Conservation (phyloP, 225 moss, liverwort and hornwort genomes). For the Sphagnum tenellum region DNA sequence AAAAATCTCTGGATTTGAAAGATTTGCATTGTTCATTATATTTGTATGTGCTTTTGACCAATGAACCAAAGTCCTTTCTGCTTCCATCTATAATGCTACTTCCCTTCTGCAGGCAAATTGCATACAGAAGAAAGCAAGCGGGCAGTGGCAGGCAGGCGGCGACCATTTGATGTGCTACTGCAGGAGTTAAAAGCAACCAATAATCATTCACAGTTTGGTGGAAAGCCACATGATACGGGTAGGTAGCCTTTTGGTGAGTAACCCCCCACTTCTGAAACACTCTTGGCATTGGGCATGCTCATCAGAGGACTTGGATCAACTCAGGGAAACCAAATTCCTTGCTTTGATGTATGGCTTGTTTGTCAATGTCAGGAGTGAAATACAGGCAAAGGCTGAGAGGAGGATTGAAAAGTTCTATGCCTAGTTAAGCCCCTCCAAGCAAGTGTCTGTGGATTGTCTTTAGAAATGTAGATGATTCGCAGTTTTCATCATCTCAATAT, state of each 20-base stretch:
- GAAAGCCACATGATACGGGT: slow-evolving; percentile 98
- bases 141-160: slow-evolving; percentile 73
- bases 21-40: too few species aligned
- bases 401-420: too few species aligned
- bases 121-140: slow-evolving; percentile 87
- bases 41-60: too few species aligned
- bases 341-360: too few species aligned
- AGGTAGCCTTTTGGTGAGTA: slow-evolving; percentile 99
- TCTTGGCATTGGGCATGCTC: slow-evolving; percentile 14
- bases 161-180: slow-evolving; percentile 73
- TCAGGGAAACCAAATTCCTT: too few species aligned
- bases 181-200: slow-evolving; percentile 87
- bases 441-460: too few species aligned
- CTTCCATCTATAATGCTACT: neutral
- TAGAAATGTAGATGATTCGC: too few species aligned
- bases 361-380: too few species aligned
- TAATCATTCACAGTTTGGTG: slow-evolving; percentile 43
- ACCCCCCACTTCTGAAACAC: slow-evolving; percentile 57
- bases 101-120: slow-evolving; percentile 48
- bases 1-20: too few species aligned
- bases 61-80: too few species aligned
- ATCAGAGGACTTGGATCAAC: neutral
- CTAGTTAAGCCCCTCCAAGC: too few species aligned
- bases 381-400: too few species aligned
- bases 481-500: neutral